Percentiles rank a stretch among this genome's conserved stretches.
Conservation (phyloP, 129 eudicot genomes). For the Centrapalus pauciflorus region DNA sequence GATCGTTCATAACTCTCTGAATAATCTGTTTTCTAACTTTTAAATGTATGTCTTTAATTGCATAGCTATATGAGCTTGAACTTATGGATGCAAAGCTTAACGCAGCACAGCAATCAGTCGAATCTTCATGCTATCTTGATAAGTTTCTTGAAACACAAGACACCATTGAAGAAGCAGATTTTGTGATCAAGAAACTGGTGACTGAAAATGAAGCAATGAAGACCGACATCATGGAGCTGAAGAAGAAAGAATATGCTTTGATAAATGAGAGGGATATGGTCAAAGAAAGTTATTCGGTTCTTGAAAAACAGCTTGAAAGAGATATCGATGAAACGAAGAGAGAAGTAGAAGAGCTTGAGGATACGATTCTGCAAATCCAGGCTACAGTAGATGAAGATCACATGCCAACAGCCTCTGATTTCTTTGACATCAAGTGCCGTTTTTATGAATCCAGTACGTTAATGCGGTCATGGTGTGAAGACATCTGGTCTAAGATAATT, state of each 20-base stretch:
- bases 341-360: slow-evolving; percentile 44
- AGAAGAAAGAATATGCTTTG: slow-evolving; percentile 28
- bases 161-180: slow-evolving; percentile 54
- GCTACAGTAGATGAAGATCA: slow-evolving; percentile 25
- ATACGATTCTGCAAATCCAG: slow-evolving; percentile 31
- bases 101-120: slow-evolving; percentile 53
- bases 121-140: slow-evolving; percentile 60
- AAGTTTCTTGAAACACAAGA: slow-evolving; percentile 65
- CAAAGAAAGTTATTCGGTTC: slow-evolving; percentile 12
- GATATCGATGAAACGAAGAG: slow-evolving; percentile 29
- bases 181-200: slow-evolving; percentile 54
- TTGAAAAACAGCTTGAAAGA: slow-evolving; percentile 31
- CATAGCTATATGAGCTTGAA: slow-evolving; percentile 58
- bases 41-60: neutral
- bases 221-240: slow-evolving; percentile 36
- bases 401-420: slow-evolving; percentile 26
- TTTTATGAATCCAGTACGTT: slow-evolving; percentile 20
- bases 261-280: slow-evolving; percentile 30
- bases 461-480: slow-evolving; percentile 47
- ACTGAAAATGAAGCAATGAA: slow-evolving; percentile 63
- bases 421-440: slow-evolving; percentile 33
- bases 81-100: slow-evolving; percentile 49
- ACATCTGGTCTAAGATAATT: slow-evolving; percentile 63
- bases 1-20: neutral
- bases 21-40: neutral